Evolutionary conservation across 2,329 filamentous ascomycete genomes (phyloP).

Genomic region (Emergomyces pasteurianus): DNA sequence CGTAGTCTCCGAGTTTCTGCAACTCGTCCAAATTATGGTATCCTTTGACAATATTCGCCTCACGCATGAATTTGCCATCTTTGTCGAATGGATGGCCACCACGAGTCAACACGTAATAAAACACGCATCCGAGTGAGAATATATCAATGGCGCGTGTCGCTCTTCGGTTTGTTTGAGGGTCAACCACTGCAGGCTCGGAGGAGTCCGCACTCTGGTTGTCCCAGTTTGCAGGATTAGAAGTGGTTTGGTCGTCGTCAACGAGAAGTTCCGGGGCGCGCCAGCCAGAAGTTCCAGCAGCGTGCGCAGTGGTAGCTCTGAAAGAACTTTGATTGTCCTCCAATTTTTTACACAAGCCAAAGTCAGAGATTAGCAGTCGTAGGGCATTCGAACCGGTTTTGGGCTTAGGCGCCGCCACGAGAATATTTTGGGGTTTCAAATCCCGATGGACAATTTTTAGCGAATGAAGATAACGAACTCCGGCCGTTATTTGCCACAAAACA

Average conservation of each 20-base stretch:
- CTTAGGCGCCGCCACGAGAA: constrained; percentile 62
- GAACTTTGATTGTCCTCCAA: constrained; percentile 89
- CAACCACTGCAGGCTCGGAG: constrained; percentile 40
- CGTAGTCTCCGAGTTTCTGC: constrained; percentile 67
- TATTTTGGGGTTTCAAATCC: constrained; percentile 96
- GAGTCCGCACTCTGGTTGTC: constrained; percentile 31
- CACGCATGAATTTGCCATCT: constrained; percentile 86
- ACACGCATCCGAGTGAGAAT: constrained; percentile 93
- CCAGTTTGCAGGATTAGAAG: constrained; percentile 16
- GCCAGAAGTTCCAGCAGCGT: constrained; percentile 84
- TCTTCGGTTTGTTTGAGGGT: constrained; percentile 53
- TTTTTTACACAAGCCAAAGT: constrained; percentile 97
- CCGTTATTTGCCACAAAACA: constrained; percentile 78
- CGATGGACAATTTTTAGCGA: constrained; percentile 89
- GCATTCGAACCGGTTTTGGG: constrained; percentile 42
- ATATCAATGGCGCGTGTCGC: constrained; percentile 96
- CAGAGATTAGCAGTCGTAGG: constrained; percentile 84
- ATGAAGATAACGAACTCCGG: constrained; percentile 80
- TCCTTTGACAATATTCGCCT: constrained; percentile 93
- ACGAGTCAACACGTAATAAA: constrained; percentile 94
- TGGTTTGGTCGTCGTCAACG: constrained; percentile 58
- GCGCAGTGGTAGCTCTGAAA: constrained; percentile 84
- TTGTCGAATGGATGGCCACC: constrained; percentile 90
- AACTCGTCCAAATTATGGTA: constrained; percentile 61
- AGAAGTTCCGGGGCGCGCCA: constrained; percentile 95